Base-by-base conservation (phyloP, 371 early-diverging fungal genomes). In the Funneliformis caledonium region DNA sequence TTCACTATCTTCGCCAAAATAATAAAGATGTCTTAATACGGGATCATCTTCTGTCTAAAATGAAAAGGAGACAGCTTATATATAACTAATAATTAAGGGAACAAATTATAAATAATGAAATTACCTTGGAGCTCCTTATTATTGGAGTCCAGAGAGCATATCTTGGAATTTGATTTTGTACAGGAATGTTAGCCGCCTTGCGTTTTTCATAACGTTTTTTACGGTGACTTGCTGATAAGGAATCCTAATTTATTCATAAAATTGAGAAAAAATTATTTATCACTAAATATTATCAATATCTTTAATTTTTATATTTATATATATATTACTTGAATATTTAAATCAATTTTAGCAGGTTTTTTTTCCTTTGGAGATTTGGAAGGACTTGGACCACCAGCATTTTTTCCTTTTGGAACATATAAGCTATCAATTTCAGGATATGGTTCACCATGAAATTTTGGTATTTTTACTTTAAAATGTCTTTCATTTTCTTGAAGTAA, bases 141-240 rank as follows among this genome's bases (percentile, higher is more conserved):
- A 78, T 78, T 10, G 78, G 78, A 50, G 78, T 78, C 78, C 78
- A 78, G n/a, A 78, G 12, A n/a, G 78, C 59, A 37, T 78, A 78
- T 78, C 26, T 42, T 19, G 78, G 78, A 33, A 78, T 31, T 64
- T 26, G 48, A n/a, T 65, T 78, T 14, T 31, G 31, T 47, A 33
- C 8, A 16, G 62, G 48, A 31, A 78, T 43, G 11, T 9, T n/a
- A 45, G 65, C 37, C 50, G 76, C 33, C 48, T 56, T 42, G 22
- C n/a, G 43, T 56, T 75, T 48, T 37, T 60, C 59, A 61, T 9
- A 33, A 0, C 43, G 26, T 60, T 75, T 60, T 60, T 69, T 42
- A 45, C 69, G 43, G n/a, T 42, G 33, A 6, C 42, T 37, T 10
- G 65, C 69, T 45, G 69, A 43, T n/a, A 42, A 43, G 19, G n/a